Evolutionary conservation across 768 basidiomycete species (phyloP).

Genomic region (Boletus subparvulus): DNA sequence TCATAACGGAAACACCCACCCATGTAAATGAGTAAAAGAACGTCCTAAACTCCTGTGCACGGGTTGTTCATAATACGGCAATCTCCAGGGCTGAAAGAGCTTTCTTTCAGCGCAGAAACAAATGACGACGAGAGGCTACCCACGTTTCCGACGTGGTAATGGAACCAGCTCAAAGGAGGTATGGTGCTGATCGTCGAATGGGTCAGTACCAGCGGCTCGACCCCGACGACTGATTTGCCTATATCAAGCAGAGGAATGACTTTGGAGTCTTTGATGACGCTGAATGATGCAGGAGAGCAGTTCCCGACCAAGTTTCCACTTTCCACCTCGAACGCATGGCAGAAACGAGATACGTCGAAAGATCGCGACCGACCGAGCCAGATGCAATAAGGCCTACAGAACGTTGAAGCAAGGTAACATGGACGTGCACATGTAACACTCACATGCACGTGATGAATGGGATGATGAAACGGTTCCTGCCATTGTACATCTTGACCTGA

Average conservation of each 20-base stretch:
- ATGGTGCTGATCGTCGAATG: slow-evolving; percentile 47
- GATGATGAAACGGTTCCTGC: slow-evolving; percentile 66
- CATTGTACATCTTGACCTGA: slow-evolving; percentile 67
- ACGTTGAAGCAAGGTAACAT: background rate
- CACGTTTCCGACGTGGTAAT: slow-evolving; percentile 57
- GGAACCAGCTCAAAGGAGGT: slow-evolving; percentile 59
- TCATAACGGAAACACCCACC: slow-evolving; percentile 34
- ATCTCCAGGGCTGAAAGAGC: slow-evolving; percentile 51
- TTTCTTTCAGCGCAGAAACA: background rate
- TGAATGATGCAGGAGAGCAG: slow-evolving; percentile 41
- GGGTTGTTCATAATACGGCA: slow-evolving; percentile 69
- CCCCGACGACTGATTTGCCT: slow-evolving; percentile 37
- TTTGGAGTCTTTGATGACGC: slow-evolving; percentile 36
- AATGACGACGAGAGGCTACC: background rate
- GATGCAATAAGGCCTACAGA: slow-evolving; percentile 63
- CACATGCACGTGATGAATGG: slow-evolving; percentile 66
- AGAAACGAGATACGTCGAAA: slow-evolving; percentile 54
- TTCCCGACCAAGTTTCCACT: slow-evolving; percentile 59
- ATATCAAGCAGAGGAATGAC: slow-evolving; percentile 43
- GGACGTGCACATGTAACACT: slow-evolving; percentile 13
- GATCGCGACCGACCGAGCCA: slow-evolving; percentile 70
- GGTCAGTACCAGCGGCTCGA: slow-evolving; percentile 12
- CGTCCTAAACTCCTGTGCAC: slow-evolving; percentile 63
- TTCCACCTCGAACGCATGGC: slow-evolving; percentile 62
- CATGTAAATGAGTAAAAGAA: slow-evolving; percentile 68